A percentile compares a stretch with the other conserved stretches of the same genome.
phyloP scores from a whole-genome alignment of 495 filamentous ascomycete genomes.

The Cryomyces antarcticus region DNA sequence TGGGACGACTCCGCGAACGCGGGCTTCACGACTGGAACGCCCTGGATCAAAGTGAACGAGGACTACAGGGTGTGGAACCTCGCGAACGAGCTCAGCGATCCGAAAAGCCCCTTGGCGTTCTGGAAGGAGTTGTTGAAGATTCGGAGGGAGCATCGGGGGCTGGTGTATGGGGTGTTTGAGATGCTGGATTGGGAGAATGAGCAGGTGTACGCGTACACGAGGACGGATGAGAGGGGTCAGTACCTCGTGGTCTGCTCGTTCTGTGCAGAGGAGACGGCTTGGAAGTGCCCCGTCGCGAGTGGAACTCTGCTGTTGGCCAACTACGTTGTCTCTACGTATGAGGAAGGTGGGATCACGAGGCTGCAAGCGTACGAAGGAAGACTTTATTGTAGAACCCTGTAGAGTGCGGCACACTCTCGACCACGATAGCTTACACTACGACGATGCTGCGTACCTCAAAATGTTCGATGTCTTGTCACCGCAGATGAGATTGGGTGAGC shows the following conservation, averaged over 20 bases:
- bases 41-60: conserved; percentile 35
- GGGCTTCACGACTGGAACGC: conserved; percentile 21
- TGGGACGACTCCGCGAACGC: conserved; percentile 29
- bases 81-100: conserved; percentile 17
- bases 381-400: no score
- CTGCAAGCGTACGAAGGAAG: no score
- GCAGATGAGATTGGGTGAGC: no score
- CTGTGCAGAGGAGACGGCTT: neutral
- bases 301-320: neutral
- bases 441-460: no score
- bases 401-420: no score
- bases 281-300: neutral
- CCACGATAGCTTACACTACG: no score
- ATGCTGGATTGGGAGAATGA: neutral
- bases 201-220: neutral
- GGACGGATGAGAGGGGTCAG: neutral
- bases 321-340: neutral
- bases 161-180: neutral
- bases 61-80: conserved; percentile 25
- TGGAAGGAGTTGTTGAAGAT: conserved; percentile 24
- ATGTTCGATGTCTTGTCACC: no score
- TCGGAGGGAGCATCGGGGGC: conserved; percentile 21
- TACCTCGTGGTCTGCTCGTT: neutral
- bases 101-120: conserved; percentile 22
- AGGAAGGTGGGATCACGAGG: no score